Base-by-base conservation (phyloP, 495 filamentous ascomycete species). In the Talaromyces adpressus region DNA sequence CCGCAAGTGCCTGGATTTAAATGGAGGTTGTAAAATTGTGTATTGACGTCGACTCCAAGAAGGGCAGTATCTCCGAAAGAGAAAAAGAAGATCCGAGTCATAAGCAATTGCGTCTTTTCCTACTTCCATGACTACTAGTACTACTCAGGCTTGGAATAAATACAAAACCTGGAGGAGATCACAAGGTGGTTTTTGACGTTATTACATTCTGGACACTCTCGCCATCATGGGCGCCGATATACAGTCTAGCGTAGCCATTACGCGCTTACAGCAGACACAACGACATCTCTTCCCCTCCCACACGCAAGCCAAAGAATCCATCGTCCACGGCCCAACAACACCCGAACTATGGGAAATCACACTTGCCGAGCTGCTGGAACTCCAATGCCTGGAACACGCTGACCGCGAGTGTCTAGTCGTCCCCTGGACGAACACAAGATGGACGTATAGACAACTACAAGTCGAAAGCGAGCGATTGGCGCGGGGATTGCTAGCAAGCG, bases 391-490 rank as follows among this genome's bases (percentile, higher is more conserved):
- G 4, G 82, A 84, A n/a, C 82, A 86, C 72, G 79, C 81, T 1
- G 76, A 78, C 22, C 77, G 80, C 32, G 85, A 89, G 67, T 87
- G 82, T 34, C 70, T 89, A 20, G 81, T 89, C 16, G 85, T 87
- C 39, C 84, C 86, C 3, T 88, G 85, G 84, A 87, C 85, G 0
- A 85, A 84, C 3, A 79, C 85, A 18, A 75, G 86, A 62, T 88
- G 85, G 85, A 88, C 86, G 1, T 90, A 89, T 67, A 77, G 81
- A 51, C 77, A 87, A 52, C 73, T 90, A 59, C 82, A 86, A 63
- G 79, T 84, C 57, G 81, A 87, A 69, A 81, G 80, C 57, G 80
- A 85, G 27, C 75, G 82, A 39, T 65, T 89, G 49, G 85, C 87
- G 20, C 79, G 78, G 61, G 84, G 84, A 5, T 69, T 89, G 66